A percentile compares a stretch with the other conserved stretches of the same genome.
These are phyloP conservation scores for Globisporangium carolinianum DNA, from an alignment of 352 stramenopile genomes.

Conservation along the genomic window DNA sequence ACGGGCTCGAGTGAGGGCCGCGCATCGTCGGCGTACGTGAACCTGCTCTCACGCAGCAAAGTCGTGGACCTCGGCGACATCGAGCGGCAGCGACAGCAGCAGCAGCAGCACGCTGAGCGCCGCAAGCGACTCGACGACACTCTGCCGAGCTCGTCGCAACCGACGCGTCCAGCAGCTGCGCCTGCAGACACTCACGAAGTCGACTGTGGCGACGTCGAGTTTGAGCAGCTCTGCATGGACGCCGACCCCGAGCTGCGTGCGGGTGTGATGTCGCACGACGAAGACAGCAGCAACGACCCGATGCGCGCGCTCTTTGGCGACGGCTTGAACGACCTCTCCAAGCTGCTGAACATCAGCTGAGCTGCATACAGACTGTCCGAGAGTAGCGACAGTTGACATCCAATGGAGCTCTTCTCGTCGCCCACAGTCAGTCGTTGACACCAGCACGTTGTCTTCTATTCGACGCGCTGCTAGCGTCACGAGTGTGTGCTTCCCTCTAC, in stretches of 20 bases:
- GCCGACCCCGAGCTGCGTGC: constrained; percentile 62
- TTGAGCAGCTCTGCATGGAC: constrained; percentile 74
- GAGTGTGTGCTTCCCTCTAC: too few relatives aligned
- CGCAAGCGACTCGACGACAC: constrained; percentile 15
- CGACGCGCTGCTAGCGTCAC: too few relatives aligned
- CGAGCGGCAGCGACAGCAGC: constrained; percentile 27
- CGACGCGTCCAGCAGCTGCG: too few relatives aligned
- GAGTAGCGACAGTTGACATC: too few relatives aligned
- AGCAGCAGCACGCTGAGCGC: constrained; percentile 18
- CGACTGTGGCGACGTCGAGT: constrained; percentile 63
- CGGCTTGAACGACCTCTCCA: constrained; percentile 41
- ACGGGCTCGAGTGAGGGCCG: constrained; percentile 59
- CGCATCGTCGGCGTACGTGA: constrained; percentile 68
- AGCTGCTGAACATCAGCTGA: constrained; percentile 14
- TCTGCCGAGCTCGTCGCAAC: constrained; percentile 1
- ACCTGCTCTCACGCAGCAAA: constrained; percentile 73
- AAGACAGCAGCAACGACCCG: constrained; percentile 4
- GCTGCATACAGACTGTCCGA: background rate
- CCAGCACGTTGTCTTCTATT: too few relatives aligned
- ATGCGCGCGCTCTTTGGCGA: constrained; percentile 36
- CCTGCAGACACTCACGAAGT: constrained; percentile 16
- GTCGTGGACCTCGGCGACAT: constrained; percentile 60
- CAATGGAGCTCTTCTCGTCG: too few relatives aligned
- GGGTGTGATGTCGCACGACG: background rate
- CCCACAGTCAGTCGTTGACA: too few relatives aligned